These are phyloP conservation scores for Schwanniomyces etchellsii DNA, from an alignment of 1,139 yeast species.

Conservation along the genomic window DNA sequence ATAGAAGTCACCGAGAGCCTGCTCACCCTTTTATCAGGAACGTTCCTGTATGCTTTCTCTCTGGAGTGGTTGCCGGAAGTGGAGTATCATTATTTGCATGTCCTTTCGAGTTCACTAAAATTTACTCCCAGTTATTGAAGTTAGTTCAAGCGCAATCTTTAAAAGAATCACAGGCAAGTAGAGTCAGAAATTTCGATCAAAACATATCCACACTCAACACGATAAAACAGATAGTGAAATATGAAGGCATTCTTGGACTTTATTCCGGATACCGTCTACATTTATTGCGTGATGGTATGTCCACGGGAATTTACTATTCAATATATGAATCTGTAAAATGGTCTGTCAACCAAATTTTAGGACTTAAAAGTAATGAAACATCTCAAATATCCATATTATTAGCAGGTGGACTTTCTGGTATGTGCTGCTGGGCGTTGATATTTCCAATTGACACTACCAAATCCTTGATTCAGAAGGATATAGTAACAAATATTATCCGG, in stretches of 20 bases:
- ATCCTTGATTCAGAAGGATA: slow-evolving; percentile 67
- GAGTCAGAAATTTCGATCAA: not conserved
- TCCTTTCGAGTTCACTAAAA: slow-evolving; percentile 82
- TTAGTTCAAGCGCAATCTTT: slow-evolving; percentile 30
- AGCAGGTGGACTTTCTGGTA: slow-evolving; percentile 81
- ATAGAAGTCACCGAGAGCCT: slow-evolving; percentile 5
- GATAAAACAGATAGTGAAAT: slow-evolving; percentile 47
- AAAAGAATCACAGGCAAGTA: slow-evolving; percentile 9
- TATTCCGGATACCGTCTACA: slow-evolving; percentile 74
- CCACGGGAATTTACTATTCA: slow-evolving; percentile 70
- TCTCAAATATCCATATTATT: slow-evolving; percentile 36
- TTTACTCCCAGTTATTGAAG: slow-evolving; percentile 68
- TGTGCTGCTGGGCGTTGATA: slow-evolving; percentile 63
- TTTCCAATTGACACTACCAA: slow-evolving; percentile 82
- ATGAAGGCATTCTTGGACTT: slow-evolving; percentile 58
- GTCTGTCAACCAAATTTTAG: slow-evolving; percentile 30
- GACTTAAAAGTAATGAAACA: slow-evolving; percentile 20
- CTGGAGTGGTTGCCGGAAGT: slow-evolving; percentile 68
- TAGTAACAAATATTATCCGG: slow-evolving; percentile 60
- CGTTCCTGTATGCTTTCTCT: slow-evolving; percentile 58
- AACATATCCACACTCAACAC: slow-evolving; percentile 23
- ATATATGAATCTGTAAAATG: slow-evolving; percentile 69
- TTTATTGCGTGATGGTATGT: slow-evolving; percentile 59
- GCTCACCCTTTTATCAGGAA: slow-evolving; percentile 39
- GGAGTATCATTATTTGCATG: slow-evolving; percentile 65